These are phyloP conservation scores for Diaporthe destruens DNA, from an alignment of 2,329 filamentous ascomycete species.

Conservation along the genomic window DNA sequence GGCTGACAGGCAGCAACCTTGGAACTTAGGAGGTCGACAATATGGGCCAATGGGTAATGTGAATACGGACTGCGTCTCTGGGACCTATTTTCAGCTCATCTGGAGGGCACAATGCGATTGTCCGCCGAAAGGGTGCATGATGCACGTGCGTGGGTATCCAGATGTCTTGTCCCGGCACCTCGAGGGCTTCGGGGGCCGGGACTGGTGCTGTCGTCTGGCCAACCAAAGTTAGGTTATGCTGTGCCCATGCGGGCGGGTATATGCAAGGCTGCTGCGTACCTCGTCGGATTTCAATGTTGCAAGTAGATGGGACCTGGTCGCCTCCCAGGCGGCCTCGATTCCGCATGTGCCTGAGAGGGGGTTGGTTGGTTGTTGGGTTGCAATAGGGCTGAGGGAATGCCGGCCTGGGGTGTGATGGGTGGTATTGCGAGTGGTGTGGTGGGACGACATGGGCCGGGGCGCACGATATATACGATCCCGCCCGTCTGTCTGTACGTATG, in stretches of 20 bases:
- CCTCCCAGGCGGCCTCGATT: background rate
- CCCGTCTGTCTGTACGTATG: too few species aligned
- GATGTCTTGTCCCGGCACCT: too few species aligned
- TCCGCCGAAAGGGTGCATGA: too few species aligned
- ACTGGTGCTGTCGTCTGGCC: background rate
- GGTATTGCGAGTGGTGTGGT: background rate
- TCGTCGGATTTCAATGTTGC: too few species aligned
- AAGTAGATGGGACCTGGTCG: background rate
- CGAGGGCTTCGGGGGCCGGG: too few species aligned
- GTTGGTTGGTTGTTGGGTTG: background rate
- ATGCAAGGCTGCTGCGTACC: too few species aligned
- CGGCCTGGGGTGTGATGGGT: background rate
- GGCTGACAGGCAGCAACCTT: background rate
- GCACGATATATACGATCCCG: background rate
- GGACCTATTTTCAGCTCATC: too few species aligned
- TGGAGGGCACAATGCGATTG: too few species aligned
- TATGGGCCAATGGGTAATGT: too few species aligned
- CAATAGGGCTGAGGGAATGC: conserved; percentile 19
- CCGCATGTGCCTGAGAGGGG: background rate
- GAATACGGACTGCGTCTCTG: too few species aligned
- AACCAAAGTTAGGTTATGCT: background rate
- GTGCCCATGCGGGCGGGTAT: background rate
- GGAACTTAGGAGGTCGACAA: background rate
- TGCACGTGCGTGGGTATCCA: background rate
- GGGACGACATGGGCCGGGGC: background rate